Percentiles rank a stretch among this genome's conserved stretches.
Evolutionary conservation across 2,329 filamentous ascomycete species (phyloP).

Genomic region (Arachnomyces sp.): DNA sequence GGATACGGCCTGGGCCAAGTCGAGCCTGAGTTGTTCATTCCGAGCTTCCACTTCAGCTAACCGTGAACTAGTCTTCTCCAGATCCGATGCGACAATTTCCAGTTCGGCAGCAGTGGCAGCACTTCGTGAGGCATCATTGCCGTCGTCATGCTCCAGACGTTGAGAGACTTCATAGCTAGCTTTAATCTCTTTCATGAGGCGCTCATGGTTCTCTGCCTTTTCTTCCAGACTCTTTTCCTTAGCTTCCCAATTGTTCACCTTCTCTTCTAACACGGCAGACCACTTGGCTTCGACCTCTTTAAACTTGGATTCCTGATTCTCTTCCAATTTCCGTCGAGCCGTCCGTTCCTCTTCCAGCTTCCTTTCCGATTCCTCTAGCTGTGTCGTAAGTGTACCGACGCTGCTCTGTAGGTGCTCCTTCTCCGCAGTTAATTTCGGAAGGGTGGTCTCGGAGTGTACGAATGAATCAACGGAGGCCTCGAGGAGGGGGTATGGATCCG

Average conservation of each 20-base stretch:
- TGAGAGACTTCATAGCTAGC: constrained; percentile 96
- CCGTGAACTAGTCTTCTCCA: constrained; percentile 79
- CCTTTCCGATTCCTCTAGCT: constrained; percentile 74
- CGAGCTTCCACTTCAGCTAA: constrained; percentile 86
- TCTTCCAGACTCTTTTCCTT: constrained; percentile 88
- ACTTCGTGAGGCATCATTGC: constrained; percentile 49
- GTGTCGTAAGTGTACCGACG: constrained; percentile 63
- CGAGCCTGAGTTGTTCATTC: constrained; percentile 85
- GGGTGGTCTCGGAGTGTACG: constrained; percentile 80
- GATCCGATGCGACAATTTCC: constrained; percentile 83
- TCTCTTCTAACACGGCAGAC: constrained; percentile 83
- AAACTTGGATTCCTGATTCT: constrained; percentile 65
- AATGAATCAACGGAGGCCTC: constrained; percentile 95
- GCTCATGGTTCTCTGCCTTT: constrained; percentile 89
- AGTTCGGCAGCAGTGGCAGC: constrained; percentile 80
- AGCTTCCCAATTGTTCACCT: constrained; percentile 90
- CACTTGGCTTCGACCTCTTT: constrained; percentile 88
- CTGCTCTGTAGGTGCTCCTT: constrained; percentile 79
- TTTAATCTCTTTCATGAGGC: constrained; percentile 86
- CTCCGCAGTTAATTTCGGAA: constrained; percentile 82
- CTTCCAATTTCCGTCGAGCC: constrained; percentile 66
- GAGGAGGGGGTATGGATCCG: constrained; percentile 90
- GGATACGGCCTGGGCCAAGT: constrained; percentile 82
- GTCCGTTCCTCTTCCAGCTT: constrained; percentile 70
- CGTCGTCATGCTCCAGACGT: constrained; percentile 65